Conservation (phyloP, 495 filamentous ascomycete species). For the Aspergillus asperescens region DNA sequence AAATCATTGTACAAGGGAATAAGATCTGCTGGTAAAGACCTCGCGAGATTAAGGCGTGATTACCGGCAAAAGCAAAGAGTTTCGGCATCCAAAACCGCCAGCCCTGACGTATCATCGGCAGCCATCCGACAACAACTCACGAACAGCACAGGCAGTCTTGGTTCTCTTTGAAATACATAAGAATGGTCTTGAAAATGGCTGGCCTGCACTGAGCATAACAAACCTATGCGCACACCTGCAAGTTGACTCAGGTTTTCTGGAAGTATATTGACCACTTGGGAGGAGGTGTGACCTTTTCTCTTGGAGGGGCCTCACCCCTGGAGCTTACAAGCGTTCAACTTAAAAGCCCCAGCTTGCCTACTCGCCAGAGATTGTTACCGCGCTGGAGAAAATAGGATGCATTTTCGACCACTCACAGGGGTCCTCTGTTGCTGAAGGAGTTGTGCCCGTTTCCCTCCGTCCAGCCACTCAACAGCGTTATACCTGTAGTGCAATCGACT, state of each 20-base stretch:
- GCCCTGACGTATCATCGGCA: background rate
- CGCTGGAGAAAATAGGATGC: background rate
- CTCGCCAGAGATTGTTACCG: background rate
- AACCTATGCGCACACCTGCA: slow-evolving; percentile 7
- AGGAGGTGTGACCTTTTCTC: slow-evolving; percentile 1
- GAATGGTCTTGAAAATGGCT: background rate
- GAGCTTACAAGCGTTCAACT: background rate
- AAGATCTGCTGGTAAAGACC: background rate
- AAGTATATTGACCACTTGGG: background rate
- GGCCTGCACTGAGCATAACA: background rate
- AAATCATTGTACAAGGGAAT: background rate
- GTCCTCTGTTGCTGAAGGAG: background rate
- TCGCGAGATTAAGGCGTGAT: background rate
- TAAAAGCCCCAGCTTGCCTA: slow-evolving; percentile 5
- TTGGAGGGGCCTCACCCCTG: background rate
- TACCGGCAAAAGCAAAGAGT: slow-evolving; percentile 1
- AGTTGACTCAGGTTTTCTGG: slow-evolving; percentile 12
- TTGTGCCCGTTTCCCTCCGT: slow-evolving; percentile 8
- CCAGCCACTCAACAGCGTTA: slow-evolving; percentile 4
- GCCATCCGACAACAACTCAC: background rate
- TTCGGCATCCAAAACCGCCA: background rate
- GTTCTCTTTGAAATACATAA: slow-evolving; percentile 5
- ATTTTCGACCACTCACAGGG: background rate
- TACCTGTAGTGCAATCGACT: slow-evolving; percentile 4
- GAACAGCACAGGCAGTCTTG: background rate